Evolutionary conservation across 2,329 filamentous ascomycete genomes (phyloP).

Genomic region (Colletotrichum limetticola): DNA sequence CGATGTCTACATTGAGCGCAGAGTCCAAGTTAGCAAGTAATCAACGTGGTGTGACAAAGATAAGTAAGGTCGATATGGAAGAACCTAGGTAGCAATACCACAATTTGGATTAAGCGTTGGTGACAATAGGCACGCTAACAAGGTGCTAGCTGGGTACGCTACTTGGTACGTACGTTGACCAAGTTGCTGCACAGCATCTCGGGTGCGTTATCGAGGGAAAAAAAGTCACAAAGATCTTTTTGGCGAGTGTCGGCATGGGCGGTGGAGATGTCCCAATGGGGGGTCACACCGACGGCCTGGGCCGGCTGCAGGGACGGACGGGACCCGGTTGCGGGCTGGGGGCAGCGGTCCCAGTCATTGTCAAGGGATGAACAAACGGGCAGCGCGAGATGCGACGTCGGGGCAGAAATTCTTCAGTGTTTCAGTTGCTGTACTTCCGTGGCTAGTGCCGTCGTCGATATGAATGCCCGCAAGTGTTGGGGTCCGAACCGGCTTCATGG

Average conservation of each 20-base stretch:
- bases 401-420: constrained; percentile 32
- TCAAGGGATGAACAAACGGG: constrained; percentile 21
- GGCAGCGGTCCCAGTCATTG: not conserved
- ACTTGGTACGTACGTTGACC: not conserved
- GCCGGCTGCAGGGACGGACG: constrained; percentile 31
- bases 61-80: not conserved
- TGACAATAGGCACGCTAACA: constrained; percentile 5
- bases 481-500: constrained; percentile 22
- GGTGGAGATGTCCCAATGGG: constrained; percentile 8
- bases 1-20: not conserved
- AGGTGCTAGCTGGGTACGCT: not conserved
- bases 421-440: constrained; percentile 20
- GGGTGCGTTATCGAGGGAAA: not conserved
- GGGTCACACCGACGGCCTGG: constrained; percentile 31
- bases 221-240: not conserved
- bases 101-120: not conserved
- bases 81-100: not conserved
- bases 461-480: constrained; percentile 18
- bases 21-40: not conserved
- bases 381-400: constrained; percentile 19
- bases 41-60: not conserved
- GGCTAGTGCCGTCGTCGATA: not conserved
- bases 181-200: not conserved
- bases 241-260: constrained; percentile 8
- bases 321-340: constrained; percentile 9